Evolutionary conservation across 768 basidiomycete species (phyloP).

Genomic region (Harrya chromipes): DNA sequence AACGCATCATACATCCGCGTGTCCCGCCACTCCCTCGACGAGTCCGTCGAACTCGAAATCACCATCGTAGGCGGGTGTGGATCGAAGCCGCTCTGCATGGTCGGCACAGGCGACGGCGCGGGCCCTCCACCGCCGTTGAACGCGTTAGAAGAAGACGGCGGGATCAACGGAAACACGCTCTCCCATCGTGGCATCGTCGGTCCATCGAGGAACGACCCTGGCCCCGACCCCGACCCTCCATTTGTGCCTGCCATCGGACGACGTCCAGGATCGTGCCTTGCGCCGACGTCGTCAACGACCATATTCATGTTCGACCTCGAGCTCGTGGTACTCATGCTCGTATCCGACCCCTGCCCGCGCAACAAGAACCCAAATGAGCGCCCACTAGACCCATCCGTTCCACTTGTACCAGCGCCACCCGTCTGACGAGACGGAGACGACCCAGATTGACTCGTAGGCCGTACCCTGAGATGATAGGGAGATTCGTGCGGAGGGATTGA

Average conservation of each 20-base stretch:
- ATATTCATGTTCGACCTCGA: conserved; percentile 10
- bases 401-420: neutral
- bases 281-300: conserved; percentile 10
- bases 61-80: neutral
- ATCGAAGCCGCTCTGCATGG: conserved; percentile 5
- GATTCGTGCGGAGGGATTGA: conserved; percentile 2
- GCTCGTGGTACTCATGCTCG: conserved; percentile 11
- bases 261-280: neutral
- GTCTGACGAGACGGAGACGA: conserved; percentile 3
- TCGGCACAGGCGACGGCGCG: neutral
- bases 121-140: conserved; percentile 2
- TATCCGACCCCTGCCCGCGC: conserved; percentile 18
- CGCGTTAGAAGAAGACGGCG: conserved; percentile 8
- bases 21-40: conserved; percentile 17
- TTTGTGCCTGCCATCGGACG: conserved; percentile 1
- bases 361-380: conserved; percentile 15
- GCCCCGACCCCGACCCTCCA: neutral
- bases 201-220: conserved; percentile 6
- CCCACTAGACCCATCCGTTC: conserved; percentile 8
- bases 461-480: conserved; percentile 7
- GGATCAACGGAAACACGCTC: conserved; percentile 3
- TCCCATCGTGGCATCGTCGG: conserved; percentile 13
- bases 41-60: conserved; percentile 8
- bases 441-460: conserved; percentile 10
- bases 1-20: conserved; percentile 8